Evolutionary conservation across 768 basidiomycete genomes (phyloP), one percentile per base, ranked within the genome.

Genomic region (Kwoniella bestiolae): DNA sequence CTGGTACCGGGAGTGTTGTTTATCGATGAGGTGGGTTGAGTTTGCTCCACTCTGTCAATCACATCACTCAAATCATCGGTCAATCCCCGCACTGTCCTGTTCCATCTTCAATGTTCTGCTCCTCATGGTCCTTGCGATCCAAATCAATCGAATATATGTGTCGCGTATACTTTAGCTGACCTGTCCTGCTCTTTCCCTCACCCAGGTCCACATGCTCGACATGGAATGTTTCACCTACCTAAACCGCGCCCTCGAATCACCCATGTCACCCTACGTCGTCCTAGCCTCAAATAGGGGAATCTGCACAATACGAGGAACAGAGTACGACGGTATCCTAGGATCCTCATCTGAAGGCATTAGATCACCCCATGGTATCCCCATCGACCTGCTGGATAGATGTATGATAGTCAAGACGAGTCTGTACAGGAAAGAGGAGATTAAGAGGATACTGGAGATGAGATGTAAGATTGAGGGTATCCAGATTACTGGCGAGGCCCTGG

Each of bases 151-250:
- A n/a, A n/a, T n/a, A n/a, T n/a, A 56, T 12, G 28, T 11, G 7
- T 60, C 47, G 18, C 5, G 16, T 23, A n/a, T 31, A 18, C 47
- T 26, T 5, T 26, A 31, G 7, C 41, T 31, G 21, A 44, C 14
- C 16, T n/a, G 11, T 44, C 49, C 45, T 26, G 23, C 29, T 7
- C 50, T 16, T 26, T 57, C 21, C 11, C 28, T 44, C 3, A 11
- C 34, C 5, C 74, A 96, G 94, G 95, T 98, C 25, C 96, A 99
- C 83, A 98, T 98, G 95, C 88, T 99, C 66, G 96, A 99, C 80
- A 94, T 98, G 75, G 96, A 99, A 81, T 97, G 94, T 81, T 99
- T 98, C 84, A 97, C 96, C 4, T 99, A 95, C 83, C 86, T 99
- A 38, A 98, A 98, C 81, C 89, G 93, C 11, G 86, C 97, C 8